Percentiles rank a stretch among this genome's conserved stretches.
These are phyloP conservation scores for Botrytis paeoniae DNA, from an alignment of 2,329 filamentous ascomycete species.

Conservation along the genomic window DNA sequence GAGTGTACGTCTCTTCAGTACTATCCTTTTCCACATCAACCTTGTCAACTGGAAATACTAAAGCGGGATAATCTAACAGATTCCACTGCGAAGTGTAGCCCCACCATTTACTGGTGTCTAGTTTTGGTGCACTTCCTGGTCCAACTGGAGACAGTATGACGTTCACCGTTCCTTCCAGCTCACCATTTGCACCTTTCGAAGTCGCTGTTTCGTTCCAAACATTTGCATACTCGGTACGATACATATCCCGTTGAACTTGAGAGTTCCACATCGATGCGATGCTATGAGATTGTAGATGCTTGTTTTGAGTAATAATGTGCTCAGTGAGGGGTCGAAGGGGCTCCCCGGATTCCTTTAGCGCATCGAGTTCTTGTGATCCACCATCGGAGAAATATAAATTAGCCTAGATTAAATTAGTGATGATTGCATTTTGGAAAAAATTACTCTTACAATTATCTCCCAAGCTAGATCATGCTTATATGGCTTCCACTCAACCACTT, in stretches of 20 bases:
- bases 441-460: conserved; percentile 44
- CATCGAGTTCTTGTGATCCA: conserved; percentile 49
- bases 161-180: conserved; percentile 46
- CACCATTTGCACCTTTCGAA: conserved; percentile 31
- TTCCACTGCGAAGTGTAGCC: conserved; percentile 68
- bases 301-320: conserved; percentile 55
- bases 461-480: conserved; percentile 51
- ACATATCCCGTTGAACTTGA: conserved; percentile 42
- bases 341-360: conserved; percentile 54
- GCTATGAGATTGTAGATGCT: conserved; percentile 43
- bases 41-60: conserved; percentile 56
- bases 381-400: conserved; percentile 57
- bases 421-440: too few species aligned
- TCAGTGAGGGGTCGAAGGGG: conserved; percentile 56
- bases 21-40: conserved; percentile 35
- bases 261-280: conserved; percentile 45
- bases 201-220: conserved; percentile 37
- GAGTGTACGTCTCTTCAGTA: conserved; percentile 33
- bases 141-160: conserved; percentile 60
- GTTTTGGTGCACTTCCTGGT: conserved; percentile 53
- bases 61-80: conserved; percentile 62
- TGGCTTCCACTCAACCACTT: conserved; percentile 55
- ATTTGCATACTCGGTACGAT: conserved; percentile 26
- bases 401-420: conserved; percentile 23
- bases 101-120: conserved; percentile 54